Evolutionary conservation across 257 asterid genomes (phyloP).

Genomic region (Nemophila menziesii): DNA sequence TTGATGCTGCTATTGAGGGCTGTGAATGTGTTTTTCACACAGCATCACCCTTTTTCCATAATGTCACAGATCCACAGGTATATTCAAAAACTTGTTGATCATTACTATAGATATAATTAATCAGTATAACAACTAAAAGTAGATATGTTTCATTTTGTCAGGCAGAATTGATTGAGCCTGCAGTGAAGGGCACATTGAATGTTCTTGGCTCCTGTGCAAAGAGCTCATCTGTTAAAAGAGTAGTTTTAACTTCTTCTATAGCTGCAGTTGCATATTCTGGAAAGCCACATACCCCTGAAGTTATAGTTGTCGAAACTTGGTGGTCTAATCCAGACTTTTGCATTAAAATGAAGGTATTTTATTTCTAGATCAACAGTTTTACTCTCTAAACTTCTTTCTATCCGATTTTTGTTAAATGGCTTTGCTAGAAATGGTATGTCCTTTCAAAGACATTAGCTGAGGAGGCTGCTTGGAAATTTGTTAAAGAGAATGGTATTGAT

Average conservation of each 20-base stretch:
- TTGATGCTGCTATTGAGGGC: slow-evolving; percentile 32
- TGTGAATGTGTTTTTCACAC: slow-evolving; percentile 44
- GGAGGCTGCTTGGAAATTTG: slow-evolving; percentile 80
- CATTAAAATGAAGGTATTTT: slow-evolving; percentile 7
- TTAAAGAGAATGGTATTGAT: slow-evolving; percentile 55
- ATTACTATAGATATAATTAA: neutral
- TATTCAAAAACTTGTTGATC: neutral
- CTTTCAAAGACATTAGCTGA: slow-evolving; percentile 78
- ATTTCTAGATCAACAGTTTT: no score
- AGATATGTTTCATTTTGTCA: slow-evolving; percentile 3
- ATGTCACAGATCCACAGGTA: no score
- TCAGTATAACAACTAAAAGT: neutral
- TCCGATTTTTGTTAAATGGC: neutral
- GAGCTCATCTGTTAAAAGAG: no score
- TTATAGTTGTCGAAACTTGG: slow-evolving; percentile 8
- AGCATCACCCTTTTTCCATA: slow-evolving; percentile 50
- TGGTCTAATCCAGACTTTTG: slow-evolving; percentile 3
- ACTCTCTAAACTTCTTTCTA: no score
- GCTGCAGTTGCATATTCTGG: slow-evolving; percentile 2
- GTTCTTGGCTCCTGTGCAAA: no score
- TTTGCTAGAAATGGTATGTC: slow-evolving; percentile 50
- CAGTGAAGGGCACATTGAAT: slow-evolving; percentile 13
- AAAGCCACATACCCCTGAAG: neutral
- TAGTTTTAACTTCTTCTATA: slow-evolving; percentile 8
- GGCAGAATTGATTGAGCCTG: slow-evolving; percentile 10